A percentile compares a stretch with the other conserved stretches of the same genome.
These are phyloP conservation scores for Paraglomus occultum DNA, from an alignment of 192 early-diverging fungal genomes.

Conservation along the genomic window DNA sequence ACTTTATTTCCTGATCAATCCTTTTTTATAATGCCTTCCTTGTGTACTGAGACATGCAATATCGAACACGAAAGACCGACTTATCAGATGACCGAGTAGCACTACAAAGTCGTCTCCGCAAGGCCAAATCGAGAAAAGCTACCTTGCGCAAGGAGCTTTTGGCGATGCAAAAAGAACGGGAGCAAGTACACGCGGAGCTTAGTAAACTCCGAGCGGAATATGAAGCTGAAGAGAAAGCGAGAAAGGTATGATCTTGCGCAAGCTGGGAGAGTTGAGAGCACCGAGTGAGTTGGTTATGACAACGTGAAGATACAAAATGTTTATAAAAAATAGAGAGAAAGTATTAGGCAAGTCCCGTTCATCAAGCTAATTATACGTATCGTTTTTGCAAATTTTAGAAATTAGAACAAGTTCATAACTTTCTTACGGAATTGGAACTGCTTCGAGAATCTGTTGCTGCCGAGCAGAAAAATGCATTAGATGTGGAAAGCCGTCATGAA, in stretches of 20 bases:
- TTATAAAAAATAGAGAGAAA: too few species aligned
- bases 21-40: background rate
- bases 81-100: slow-evolving; percentile 17
- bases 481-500: background rate
- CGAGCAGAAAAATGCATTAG: background rate
- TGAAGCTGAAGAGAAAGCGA: slow-evolving; percentile 10
- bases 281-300: too few species aligned
- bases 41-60: background rate
- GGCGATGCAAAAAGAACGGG: background rate
- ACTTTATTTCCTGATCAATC: background rate
- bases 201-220: background rate
- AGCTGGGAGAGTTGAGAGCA: background rate
- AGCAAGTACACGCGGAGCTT: slow-evolving; percentile 8
- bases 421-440: slow-evolving; percentile 19
- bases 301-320: too few species aligned
- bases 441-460: slow-evolving; percentile 13
- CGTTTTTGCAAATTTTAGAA: slow-evolving; percentile 16
- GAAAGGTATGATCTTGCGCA: slow-evolving; percentile 14
- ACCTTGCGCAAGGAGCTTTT: slow-evolving; percentile 19
- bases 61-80: slow-evolving; percentile 3
- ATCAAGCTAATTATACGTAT: background rate
- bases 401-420: slow-evolving; percentile 26
- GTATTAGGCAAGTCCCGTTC: too few species aligned
- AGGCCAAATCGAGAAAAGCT: slow-evolving; percentile 1
- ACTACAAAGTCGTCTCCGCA: slow-evolving; percentile 15